These are phyloP conservation scores for Trametes cingulata DNA, from an alignment of 768 basidiomycete species.

Conservation along the genomic window DNA sequence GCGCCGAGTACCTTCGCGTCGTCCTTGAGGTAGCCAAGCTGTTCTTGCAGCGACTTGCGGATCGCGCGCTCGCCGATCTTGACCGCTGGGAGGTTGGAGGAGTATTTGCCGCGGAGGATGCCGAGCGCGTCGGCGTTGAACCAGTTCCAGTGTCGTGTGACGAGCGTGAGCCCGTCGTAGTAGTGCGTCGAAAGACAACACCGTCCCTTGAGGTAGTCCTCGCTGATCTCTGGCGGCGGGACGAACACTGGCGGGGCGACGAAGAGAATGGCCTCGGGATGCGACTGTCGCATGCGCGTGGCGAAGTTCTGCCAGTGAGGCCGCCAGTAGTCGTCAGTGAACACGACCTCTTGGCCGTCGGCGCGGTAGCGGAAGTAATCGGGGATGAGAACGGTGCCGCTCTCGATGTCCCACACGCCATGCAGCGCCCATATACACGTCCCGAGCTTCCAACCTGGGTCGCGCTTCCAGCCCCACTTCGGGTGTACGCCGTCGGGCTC, in stretches of 20 bases:
- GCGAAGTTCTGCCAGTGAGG: slow-evolving; percentile 65
- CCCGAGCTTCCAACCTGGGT: slow-evolving; percentile 69
- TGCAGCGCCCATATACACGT: slow-evolving; percentile 86
- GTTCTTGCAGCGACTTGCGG: slow-evolving; percentile 75
- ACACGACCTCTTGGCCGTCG: slow-evolving; percentile 52
- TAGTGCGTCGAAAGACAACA: slow-evolving; percentile 84
- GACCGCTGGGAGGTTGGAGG: slow-evolving; percentile 64
- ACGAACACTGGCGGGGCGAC: slow-evolving; percentile 91
- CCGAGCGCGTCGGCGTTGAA: slow-evolving; percentile 96
- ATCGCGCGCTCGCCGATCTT: slow-evolving; percentile 85
- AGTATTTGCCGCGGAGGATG: slow-evolving; percentile 82
- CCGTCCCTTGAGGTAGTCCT: slow-evolving; percentile 59
- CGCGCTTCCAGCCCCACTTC: slow-evolving; percentile 85
- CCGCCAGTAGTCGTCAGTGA: slow-evolving; percentile 78
- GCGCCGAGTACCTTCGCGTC: slow-evolving; percentile 67
- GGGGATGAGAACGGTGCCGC: slow-evolving; percentile 63
- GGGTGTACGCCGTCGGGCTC: slow-evolving; percentile 57
- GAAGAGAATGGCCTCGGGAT: slow-evolving; percentile 87
- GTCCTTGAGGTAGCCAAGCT: slow-evolving; percentile 74
- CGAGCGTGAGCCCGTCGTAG: slow-evolving; percentile 91
- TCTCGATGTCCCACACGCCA: slow-evolving; percentile 82
- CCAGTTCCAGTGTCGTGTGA: slow-evolving; percentile 93
- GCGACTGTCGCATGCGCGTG: slow-evolving; percentile 58
- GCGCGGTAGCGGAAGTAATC: slow-evolving; percentile 64
- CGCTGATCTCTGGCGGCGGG: slow-evolving; percentile 62